Conservation (phyloP, 1,284 basidiomycete genomes). For the Chalciporus piperatoides region DNA sequence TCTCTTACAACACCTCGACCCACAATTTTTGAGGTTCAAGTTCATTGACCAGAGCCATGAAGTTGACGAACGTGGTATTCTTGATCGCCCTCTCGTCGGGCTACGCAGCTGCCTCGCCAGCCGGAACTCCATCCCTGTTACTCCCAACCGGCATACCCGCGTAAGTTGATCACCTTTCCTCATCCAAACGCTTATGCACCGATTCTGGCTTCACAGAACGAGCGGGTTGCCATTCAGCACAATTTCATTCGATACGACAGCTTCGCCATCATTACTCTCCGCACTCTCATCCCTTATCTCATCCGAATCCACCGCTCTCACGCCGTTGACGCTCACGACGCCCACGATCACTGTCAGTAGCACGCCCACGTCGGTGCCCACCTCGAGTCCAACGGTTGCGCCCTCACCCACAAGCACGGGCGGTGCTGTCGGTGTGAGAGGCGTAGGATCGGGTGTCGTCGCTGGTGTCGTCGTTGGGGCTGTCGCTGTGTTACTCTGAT, state of each 20-base stretch:
- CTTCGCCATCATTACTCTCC: conserved; percentile 16
- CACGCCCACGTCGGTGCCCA: background rate
- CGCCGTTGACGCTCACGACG: conserved; percentile 6
- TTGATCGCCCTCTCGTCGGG: conserved; percentile 7
- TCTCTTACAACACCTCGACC: background rate
- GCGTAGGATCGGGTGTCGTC: background rate
- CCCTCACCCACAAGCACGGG: conserved; percentile 1
- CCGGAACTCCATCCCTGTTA: background rate
- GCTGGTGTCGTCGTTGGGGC: conserved; percentile 9
- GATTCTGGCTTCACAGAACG: conserved; percentile 11
- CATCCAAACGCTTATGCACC: background rate
- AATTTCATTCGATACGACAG: conserved; percentile 27
- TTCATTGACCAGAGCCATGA: conserved; percentile 2
- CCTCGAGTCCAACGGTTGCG: background rate
- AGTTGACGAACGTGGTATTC: conserved; percentile 1
- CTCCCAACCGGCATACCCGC: conserved; percentile 20
- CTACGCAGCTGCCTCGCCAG: conserved; percentile 10
- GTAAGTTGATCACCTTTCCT: conserved; percentile 13
- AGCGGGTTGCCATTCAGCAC: conserved; percentile 18
- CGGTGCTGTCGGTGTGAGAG: conserved; percentile 5
- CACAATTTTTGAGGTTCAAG: background rate
- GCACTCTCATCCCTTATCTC: conserved; percentile 28
- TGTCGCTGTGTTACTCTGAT: conserved; percentile 3
- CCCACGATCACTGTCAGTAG: background rate
- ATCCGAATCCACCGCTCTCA: conserved; percentile 24